phyloP scores from a whole-genome alignment of 1,139 yeast species.

The Blastobotrys ciferrii region DNA sequence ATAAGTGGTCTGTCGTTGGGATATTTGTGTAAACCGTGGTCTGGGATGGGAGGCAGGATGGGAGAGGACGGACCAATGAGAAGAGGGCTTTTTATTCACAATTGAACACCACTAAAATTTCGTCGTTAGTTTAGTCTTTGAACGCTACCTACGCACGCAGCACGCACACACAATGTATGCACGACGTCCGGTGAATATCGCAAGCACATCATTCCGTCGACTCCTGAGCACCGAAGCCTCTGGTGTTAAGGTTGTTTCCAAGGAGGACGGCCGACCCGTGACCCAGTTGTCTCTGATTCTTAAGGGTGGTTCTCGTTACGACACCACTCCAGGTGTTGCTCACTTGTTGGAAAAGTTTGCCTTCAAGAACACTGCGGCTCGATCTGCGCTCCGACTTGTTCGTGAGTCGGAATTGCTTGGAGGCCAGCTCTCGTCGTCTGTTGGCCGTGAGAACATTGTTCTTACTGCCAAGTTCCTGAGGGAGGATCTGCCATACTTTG shows the following conservation, averaged over 20 bases:
- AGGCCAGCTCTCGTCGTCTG: conserved; percentile 65
- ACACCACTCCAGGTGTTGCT: conserved; percentile 75
- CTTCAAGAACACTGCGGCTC: conserved; percentile 75
- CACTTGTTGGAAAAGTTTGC: conserved; percentile 83
- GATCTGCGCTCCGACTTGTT: conserved; percentile 88
- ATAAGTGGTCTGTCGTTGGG: neutral
- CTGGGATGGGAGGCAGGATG: conserved; percentile 13
- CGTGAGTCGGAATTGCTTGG: conserved; percentile 96
- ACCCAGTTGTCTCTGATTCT: conserved; percentile 77
- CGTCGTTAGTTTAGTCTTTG: neutral
- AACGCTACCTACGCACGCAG: neutral
- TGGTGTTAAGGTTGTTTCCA: conserved; percentile 45
- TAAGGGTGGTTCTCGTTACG: conserved; percentile 82
- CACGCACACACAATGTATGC: conserved; percentile 12
- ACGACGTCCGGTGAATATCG: conserved; percentile 11
- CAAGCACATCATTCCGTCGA: conserved; percentile 9
- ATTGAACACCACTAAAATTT: neutral
- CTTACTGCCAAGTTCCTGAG: conserved; percentile 79
- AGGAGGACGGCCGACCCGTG: conserved; percentile 51
- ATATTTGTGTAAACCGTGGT: neutral
- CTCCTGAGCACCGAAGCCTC: conserved; percentile 29
- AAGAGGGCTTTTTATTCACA: conserved; percentile 1
- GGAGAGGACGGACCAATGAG: conserved; percentile 3
- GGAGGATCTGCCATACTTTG: conserved; percentile 88
- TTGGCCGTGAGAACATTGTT: conserved; percentile 82